A percentile compares a stretch with the other conserved stretches of the same genome.
These are phyloP conservation scores for Argentina anserina DNA, from an alignment of 306 rosid genomes.

Conservation along the genomic window DNA sequence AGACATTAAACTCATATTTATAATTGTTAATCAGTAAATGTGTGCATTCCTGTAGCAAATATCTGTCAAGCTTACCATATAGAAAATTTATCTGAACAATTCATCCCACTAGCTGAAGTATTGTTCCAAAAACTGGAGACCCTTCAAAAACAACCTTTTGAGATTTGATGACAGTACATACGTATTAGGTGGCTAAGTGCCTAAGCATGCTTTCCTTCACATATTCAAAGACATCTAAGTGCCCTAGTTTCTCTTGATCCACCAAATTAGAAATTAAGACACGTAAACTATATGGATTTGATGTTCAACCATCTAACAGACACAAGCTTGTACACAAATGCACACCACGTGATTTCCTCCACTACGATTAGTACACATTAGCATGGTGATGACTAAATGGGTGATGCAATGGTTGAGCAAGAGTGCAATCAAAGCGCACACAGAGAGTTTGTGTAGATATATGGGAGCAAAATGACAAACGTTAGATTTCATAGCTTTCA, in stretches of 20 bases:
- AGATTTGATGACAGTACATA: not conserved
- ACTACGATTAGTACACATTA: constrained; percentile 35
- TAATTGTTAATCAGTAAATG: not conserved
- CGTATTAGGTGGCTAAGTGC: not conserved
- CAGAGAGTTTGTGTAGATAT: constrained; percentile 27
- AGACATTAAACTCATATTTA: not conserved
- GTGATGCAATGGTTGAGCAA: constrained; percentile 65
- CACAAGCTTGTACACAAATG: constrained; percentile 16
- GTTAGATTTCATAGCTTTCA: not conserved
- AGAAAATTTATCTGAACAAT: not conserved
- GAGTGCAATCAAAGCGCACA: constrained; percentile 41
- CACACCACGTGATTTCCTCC: constrained; percentile 13
- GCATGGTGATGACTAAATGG: constrained; percentile 63
- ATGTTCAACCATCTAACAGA: constrained; percentile 17
- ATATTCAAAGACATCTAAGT: constrained; percentile 10
- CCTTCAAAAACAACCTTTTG: not conserved
- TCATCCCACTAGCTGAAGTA: not conserved
- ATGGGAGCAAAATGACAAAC: constrained; percentile 13
- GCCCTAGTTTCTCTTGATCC: not conserved
- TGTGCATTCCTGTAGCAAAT: no score
- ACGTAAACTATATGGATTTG: not conserved
- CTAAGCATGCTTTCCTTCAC: not conserved
- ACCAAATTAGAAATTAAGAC: not conserved
- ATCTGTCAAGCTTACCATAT: not conserved
- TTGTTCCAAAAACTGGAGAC: constrained; percentile 1